These are phyloP conservation scores for Blumeria hordei DNA, from an alignment of 2,329 filamentous ascomycete genomes.

Conservation along the genomic window DNA sequence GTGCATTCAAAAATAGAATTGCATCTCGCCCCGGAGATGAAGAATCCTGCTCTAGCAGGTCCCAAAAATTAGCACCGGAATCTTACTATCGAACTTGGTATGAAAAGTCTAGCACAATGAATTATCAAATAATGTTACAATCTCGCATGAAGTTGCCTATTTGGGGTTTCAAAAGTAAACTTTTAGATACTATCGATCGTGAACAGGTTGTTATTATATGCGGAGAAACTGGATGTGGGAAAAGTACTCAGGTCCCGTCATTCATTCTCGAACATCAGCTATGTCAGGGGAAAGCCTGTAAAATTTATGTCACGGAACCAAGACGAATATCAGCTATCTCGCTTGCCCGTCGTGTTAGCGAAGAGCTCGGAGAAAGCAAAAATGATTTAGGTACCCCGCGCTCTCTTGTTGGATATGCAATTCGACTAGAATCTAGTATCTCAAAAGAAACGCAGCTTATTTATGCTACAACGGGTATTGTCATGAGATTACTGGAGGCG, in stretches of 20 bases:
- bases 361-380: conserved; percentile 72
- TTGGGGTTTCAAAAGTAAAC: conserved; percentile 59
- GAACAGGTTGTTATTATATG: conserved; percentile 83
- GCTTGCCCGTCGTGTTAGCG: conserved; percentile 72
- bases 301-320: conserved; percentile 88
- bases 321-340: conserved; percentile 92
- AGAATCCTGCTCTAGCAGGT: conserved; percentile 17
- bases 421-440: conserved; percentile 73
- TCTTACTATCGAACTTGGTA: conserved; percentile 33
- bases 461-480: conserved; percentile 76
- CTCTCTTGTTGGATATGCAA: conserved; percentile 84
- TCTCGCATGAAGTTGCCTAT: conserved; percentile 68
- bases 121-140: conserved; percentile 58
- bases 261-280: conserved; percentile 83
- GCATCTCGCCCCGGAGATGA: conserved; percentile 26
- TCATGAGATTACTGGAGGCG: conserved; percentile 92
- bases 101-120: conserved; percentile 28
- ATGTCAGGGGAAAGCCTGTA: conserved; percentile 55
- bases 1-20: conserved; percentile 44
- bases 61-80: conserved; percentile 9
- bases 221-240: conserved; percentile 89
- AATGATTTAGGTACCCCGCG: conserved; percentile 58
- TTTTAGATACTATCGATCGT: conserved; percentile 50
- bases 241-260: conserved; percentile 91
- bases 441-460: conserved; percentile 62